A percentile compares a stretch with the other conserved stretches of the same genome.
Evolutionary conservation across 495 filamentous ascomycete species (phyloP).

Genomic region (Amniculicola lignicola): DNA sequence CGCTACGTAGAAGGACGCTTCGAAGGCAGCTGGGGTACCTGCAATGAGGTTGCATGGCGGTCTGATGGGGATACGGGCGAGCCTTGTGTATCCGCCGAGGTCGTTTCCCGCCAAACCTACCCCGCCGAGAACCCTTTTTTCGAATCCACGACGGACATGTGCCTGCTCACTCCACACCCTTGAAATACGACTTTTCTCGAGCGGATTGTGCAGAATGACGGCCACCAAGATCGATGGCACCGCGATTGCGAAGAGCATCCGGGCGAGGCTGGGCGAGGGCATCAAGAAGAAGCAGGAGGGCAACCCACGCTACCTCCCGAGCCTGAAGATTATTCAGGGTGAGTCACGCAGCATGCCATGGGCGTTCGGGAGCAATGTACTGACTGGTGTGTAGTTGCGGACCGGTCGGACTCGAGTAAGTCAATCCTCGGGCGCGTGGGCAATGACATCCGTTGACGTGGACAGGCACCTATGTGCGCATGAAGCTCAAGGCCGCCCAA

Average conservation of each 20-base stretch:
- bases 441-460: conserved; percentile 18
- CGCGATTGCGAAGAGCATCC: conserved; percentile 84
- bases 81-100: background rate
- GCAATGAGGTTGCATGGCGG: background rate
- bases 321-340: conserved; percentile 91
- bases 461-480: conserved; percentile 93
- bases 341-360: conserved; percentile 35
- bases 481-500: conserved; percentile 96
- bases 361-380: background rate
- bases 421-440: conserved; percentile 4
- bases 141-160: conserved; percentile 1
- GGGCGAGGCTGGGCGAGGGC: conserved; percentile 70
- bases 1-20: background rate
- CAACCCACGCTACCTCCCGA: conserved; percentile 84
- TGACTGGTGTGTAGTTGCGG: conserved; percentile 60
- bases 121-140: conserved; percentile 13
- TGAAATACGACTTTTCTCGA: conserved; percentile 46
- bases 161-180: background rate
- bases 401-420: conserved; percentile 88
- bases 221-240: conserved; percentile 94
- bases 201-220: conserved; percentile 60
- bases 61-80: conserved; percentile 5
- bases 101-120: conserved; percentile 7
- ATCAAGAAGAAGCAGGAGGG: conserved; percentile 75
- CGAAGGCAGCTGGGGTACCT: background rate